These are phyloP conservation scores for Fusarium sp. DNA, from an alignment of 2,329 filamentous ascomycete genomes.

Conservation along the genomic window DNA sequence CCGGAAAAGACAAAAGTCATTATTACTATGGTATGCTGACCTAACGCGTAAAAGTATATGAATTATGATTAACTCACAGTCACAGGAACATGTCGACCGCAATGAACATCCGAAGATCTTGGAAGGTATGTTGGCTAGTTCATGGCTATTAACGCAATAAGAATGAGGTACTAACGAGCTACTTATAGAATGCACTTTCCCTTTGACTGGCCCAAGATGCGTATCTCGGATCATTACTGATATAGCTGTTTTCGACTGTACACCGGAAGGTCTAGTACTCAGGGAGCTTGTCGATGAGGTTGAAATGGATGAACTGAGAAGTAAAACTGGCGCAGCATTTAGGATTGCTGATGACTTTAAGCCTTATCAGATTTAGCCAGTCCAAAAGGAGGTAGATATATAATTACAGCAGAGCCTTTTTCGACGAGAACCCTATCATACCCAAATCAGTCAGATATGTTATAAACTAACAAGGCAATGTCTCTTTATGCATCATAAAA, in stretches of 20 bases:
- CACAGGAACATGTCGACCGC: slow-evolving; percentile 85
- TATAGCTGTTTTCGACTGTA: slow-evolving; percentile 52
- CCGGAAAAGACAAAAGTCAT: slow-evolving; percentile 88
- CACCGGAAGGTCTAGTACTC: neutral
- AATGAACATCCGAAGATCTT: slow-evolving; percentile 93
- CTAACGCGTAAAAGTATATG: no score
- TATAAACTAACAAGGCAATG: no score
- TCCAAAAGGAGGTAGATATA: no score
- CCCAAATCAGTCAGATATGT: no score
- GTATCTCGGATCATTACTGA: slow-evolving; percentile 93
- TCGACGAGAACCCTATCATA: no score
- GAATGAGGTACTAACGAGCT: accelerated
- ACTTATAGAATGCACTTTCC: slow-evolving; percentile 76
- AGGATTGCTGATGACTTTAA: neutral
- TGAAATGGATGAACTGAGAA: slow-evolving; percentile 3
- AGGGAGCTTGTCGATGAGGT: neutral
- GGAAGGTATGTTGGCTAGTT: slow-evolving; percentile 67
- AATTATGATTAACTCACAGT: neutral
- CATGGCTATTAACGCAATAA: neutral
- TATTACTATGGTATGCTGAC: slow-evolving; percentile 74
- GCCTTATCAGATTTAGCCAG: neutral
- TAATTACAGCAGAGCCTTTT: no score
- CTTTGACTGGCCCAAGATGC: slow-evolving; percentile 84
- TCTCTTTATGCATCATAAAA: no score
- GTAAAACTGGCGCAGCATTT: neutral